Evolutionary conservation across 2,329 filamentous ascomycete species (phyloP).

Genomic region (Calycina herbarum): DNA sequence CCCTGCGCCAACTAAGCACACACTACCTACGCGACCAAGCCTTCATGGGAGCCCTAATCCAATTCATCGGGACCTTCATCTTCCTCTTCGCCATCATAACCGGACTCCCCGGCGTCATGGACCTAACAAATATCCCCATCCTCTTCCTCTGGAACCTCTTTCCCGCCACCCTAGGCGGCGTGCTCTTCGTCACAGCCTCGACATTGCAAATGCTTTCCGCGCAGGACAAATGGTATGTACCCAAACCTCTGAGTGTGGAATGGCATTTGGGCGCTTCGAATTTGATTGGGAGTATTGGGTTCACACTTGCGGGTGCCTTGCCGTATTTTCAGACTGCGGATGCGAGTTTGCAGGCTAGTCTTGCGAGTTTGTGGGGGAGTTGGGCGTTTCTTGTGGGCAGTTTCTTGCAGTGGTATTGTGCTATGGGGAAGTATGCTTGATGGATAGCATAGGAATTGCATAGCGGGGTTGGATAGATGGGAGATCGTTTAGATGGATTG

Average conservation of each 20-base stretch:
- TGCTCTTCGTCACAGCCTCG: constrained; percentile 24
- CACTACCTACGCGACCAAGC: constrained; percentile 18
- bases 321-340: constrained; percentile 18
- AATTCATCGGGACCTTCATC: constrained; percentile 26
- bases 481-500: not conserved
- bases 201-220: constrained; percentile 18
- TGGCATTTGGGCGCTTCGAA: constrained; percentile 28
- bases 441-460: not conserved
- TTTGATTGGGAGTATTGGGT: constrained; percentile 24
- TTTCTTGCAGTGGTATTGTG: constrained; percentile 28
- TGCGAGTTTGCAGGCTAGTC: constrained; percentile 15
- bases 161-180: constrained; percentile 26
- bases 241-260: constrained; percentile 12
- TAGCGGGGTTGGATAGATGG: not conserved
- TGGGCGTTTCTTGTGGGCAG: constrained; percentile 27
- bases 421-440: constrained; percentile 23
- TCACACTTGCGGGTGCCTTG: constrained; percentile 25
- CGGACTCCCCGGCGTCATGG: constrained; percentile 22
- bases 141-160: constrained; percentile 23
- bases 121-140: constrained; percentile 16
- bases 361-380: constrained; percentile 29
- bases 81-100: constrained; percentile 29
- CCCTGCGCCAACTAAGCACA: constrained; percentile 16
- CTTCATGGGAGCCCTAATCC: constrained; percentile 21
- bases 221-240: constrained; percentile 25